phyloP scores from a whole-genome alignment of 2,329 filamentous ascomycete species.

The Purpureocillium lavendulum region DNA sequence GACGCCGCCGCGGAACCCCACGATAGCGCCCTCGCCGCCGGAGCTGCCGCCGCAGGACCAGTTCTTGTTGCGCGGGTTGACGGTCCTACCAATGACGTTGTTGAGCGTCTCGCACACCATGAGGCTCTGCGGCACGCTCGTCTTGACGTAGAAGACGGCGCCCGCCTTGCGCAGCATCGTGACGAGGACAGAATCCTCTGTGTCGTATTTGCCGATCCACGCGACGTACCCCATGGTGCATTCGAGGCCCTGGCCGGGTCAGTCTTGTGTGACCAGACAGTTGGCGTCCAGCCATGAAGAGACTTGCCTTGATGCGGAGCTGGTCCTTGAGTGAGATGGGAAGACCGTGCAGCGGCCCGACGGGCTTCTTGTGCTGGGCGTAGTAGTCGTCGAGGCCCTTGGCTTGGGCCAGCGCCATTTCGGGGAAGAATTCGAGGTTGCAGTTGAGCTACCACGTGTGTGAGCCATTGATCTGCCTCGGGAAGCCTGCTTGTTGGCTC shows the following conservation, averaged over 20 bases:
- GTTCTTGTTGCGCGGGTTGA: constrained; percentile 24
- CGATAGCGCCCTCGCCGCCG: constrained; percentile 27
- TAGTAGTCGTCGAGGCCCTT: constrained; percentile 38
- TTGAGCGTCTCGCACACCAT: constrained; percentile 20
- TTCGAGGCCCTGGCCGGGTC: constrained; percentile 28
- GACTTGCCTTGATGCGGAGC: constrained; percentile 21
- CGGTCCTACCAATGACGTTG: constrained; percentile 24
- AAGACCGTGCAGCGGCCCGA: constrained; percentile 55
- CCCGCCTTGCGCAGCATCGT: constrained; percentile 20
- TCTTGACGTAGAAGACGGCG: constrained; percentile 16
- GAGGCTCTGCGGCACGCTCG: constrained; percentile 14
- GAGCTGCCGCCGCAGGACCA: constrained; percentile 25
- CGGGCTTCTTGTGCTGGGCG: constrained; percentile 26
- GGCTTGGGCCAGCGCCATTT: constrained; percentile 34
- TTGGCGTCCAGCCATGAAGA: neutral
- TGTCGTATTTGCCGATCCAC: constrained; percentile 21
- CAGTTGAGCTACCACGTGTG: neutral
- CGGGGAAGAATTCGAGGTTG: constrained; percentile 35
- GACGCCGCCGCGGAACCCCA: constrained; percentile 21
- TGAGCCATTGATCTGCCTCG: too few species aligned
- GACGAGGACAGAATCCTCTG: constrained; percentile 18
- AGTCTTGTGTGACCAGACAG: neutral
- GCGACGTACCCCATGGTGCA: constrained; percentile 30
- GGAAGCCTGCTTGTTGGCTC: constrained; percentile 1
- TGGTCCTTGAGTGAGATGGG: constrained; percentile 45